phyloP scores from a whole-genome alignment of 495 filamentous ascomycete species.

The Podospora pseudopauciseta region DNA sequence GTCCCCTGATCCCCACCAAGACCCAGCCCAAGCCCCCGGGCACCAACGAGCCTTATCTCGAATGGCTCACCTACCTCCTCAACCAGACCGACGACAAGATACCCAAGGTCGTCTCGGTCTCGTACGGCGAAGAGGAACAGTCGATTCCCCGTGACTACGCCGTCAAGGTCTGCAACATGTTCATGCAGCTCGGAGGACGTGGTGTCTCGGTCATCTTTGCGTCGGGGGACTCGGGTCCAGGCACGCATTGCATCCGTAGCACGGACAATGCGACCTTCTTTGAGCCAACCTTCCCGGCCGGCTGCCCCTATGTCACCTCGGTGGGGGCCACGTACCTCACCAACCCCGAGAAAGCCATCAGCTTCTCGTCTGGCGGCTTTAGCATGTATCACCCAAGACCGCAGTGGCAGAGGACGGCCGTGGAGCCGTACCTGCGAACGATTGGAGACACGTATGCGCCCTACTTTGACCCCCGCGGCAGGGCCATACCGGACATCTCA shows the following conservation, averaged over 20 bases:
- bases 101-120: conserved; percentile 72
- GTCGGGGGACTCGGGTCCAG: conserved; percentile 71
- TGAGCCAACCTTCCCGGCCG: conserved; percentile 47
- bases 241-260: conserved; percentile 64
- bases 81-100: conserved; percentile 44
- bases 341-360: conserved; percentile 58
- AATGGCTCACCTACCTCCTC: conserved; percentile 59
- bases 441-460: conserved; percentile 46
- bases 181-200: conserved; percentile 61
- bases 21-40: conserved; percentile 48
- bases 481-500: conserved; percentile 67
- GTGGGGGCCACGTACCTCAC: conserved; percentile 64
- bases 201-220: conserved; percentile 74
- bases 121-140: conserved; percentile 80
- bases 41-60: conserved; percentile 75
- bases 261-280: conserved; percentile 65
- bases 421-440: conserved; percentile 55
- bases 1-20: conserved; percentile 57
- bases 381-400: conserved; percentile 61
- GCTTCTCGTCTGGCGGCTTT: conserved; percentile 62
- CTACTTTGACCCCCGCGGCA: conserved; percentile 54
- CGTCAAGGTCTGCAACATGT: conserved; percentile 64
- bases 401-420: conserved; percentile 56
- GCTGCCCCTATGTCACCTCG: conserved; percentile 71
- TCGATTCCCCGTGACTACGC: conserved; percentile 67